A percentile compares a stretch with the other conserved stretches of the same genome.
These are phyloP conservation scores for Westerdykella ornata DNA, from an alignment of 2,329 filamentous ascomycete species.

Conservation along the genomic window DNA sequence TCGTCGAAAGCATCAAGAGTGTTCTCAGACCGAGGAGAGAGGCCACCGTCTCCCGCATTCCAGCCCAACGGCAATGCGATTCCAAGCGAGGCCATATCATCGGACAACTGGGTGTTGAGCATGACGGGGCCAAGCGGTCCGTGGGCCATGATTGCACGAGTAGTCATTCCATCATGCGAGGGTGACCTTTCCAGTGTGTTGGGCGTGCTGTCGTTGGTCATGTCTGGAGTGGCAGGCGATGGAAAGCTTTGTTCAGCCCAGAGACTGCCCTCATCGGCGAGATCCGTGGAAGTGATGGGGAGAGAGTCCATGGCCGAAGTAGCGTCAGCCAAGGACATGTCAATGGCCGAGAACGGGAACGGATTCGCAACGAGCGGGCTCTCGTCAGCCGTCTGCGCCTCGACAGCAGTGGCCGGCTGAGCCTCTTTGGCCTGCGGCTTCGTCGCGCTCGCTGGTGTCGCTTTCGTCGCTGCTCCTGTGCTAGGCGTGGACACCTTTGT, in stretches of 20 bases:
- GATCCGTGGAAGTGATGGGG: conserved; percentile 28
- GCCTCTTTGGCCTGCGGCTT: conserved; percentile 24
- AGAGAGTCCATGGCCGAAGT: conserved; percentile 11
- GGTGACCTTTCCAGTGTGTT: conserved; percentile 30
- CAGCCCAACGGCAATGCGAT: too few species aligned
- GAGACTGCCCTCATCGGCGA: conserved; percentile 31
- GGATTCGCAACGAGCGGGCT: conserved; percentile 21
- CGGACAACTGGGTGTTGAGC: too few species aligned
- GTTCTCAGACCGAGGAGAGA: too few species aligned
- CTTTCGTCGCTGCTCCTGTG: conserved; percentile 25
- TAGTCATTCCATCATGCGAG: too few species aligned
- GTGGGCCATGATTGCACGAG: too few species aligned
- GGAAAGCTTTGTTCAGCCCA: conserved; percentile 31
- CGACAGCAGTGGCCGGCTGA: conserved; percentile 11
- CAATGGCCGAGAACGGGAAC: conserved; percentile 16
- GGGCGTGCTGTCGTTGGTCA: conserved; percentile 33
- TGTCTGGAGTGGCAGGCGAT: conserved; percentile 32
- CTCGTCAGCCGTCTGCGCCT: conserved; percentile 19
- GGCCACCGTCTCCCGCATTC: too few species aligned
- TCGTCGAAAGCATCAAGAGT: too few species aligned
- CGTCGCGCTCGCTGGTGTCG: conserved; percentile 25
- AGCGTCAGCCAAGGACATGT: conserved; percentile 29
- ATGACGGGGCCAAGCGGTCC: too few species aligned
- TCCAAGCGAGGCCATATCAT: too few species aligned
- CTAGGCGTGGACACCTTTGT: conserved; percentile 32